A percentile compares a stretch with the other conserved stretches of the same genome.
Conservation (phyloP, 176 grass and related monocot species). For the Tillandsia leiboldiana region DNA sequence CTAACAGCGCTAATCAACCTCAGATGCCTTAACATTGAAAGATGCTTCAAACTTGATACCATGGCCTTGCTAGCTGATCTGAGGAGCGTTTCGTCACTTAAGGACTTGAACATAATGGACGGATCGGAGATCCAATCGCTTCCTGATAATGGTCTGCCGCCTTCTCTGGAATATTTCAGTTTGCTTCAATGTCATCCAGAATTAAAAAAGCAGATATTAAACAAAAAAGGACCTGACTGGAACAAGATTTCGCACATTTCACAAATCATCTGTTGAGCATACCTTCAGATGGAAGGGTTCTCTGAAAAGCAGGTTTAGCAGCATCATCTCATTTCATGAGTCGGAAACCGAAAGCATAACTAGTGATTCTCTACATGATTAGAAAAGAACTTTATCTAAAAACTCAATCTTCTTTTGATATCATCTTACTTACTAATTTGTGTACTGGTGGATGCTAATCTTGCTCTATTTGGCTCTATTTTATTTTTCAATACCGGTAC, state of each 20-base stretch:
- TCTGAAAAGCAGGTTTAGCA: too few species aligned
- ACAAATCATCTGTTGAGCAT: background rate
- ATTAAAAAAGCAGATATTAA: constrained; percentile 2
- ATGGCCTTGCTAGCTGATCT: background rate
- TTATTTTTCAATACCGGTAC: too few species aligned
- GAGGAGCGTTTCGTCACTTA: constrained; percentile 3
- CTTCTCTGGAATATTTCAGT: constrained; percentile 14
- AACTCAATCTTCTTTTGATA: too few species aligned
- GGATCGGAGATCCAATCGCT: constrained; percentile 4
- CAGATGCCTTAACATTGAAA: background rate
- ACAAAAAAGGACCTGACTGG: constrained; percentile 9
- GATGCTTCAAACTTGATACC: background rate
- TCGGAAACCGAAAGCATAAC: too few species aligned
- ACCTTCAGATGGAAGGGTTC: background rate
- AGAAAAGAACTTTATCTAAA: too few species aligned
- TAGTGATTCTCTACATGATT: too few species aligned
- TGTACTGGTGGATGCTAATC: too few species aligned
- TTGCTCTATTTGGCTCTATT: too few species aligned
- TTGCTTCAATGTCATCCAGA: constrained; percentile 8
- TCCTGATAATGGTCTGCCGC: constrained; percentile 1
- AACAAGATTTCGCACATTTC: constrained; percentile 14
- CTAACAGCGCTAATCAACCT: background rate
- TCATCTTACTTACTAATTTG: too few species aligned
- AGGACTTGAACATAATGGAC: constrained; percentile 9
- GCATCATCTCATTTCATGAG: too few species aligned